phyloP scores from a whole-genome alignment of 2,329 filamentous ascomycete genomes.

The Chaetomium sp. region DNA sequence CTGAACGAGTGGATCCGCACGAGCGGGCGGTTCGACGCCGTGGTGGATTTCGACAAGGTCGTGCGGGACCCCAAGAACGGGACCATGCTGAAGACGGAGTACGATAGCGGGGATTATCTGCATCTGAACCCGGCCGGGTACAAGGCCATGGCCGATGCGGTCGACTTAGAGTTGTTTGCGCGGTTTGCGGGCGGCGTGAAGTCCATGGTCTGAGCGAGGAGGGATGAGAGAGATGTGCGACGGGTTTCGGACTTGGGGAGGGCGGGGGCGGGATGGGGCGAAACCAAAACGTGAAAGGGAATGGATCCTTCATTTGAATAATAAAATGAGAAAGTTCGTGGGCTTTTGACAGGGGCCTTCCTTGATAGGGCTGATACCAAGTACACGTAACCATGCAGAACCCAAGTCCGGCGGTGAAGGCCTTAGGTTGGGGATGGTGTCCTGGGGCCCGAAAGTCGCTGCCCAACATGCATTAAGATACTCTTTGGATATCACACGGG shows the following conservation, averaged over 20 bases:
- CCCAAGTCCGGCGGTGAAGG: slow-evolving; percentile 3
- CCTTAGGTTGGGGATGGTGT: background rate
- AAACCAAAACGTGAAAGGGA: background rate
- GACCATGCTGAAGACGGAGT: slow-evolving; percentile 49
- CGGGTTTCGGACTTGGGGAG: background rate
- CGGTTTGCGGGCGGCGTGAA: slow-evolving; percentile 38
- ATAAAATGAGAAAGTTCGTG: background rate
- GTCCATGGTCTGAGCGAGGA: slow-evolving; percentile 23
- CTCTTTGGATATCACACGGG: background rate
- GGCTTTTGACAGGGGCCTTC: background rate
- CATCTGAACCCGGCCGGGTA: slow-evolving; percentile 61
- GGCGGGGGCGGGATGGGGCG: background rate
- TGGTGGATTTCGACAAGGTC: slow-evolving; percentile 63
- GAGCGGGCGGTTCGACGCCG: slow-evolving; percentile 58
- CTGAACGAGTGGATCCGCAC: slow-evolving; percentile 62
- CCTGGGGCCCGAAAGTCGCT: background rate
- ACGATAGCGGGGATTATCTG: slow-evolving; percentile 61
- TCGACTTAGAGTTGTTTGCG: slow-evolving; percentile 56
- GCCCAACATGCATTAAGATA: slow-evolving; percentile 2
- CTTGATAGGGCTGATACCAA: background rate
- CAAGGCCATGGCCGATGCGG: slow-evolving; percentile 54
- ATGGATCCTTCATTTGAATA: background rate
- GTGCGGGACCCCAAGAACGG: slow-evolving; percentile 52
- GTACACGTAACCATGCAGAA: slow-evolving; percentile 1
- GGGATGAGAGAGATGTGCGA: background rate